phyloP scores from a whole-genome alignment of 305 asterid genomes.

The Withania somnifera region DNA sequence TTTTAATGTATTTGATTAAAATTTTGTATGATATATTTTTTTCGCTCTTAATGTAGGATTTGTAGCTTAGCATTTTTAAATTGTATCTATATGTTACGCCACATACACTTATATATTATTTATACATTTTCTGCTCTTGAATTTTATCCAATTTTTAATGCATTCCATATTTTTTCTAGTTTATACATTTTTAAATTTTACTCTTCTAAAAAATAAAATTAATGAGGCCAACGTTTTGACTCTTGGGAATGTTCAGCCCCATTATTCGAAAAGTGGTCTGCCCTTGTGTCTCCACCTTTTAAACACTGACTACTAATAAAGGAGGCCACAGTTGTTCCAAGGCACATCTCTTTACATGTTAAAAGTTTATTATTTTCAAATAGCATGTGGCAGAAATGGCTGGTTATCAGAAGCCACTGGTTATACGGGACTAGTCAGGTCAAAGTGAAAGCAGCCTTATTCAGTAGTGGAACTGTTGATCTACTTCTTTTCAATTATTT shows the following conservation, averaged over 20 bases:
- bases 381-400: not conserved
- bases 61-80: not conserved
- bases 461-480: not conserved
- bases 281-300: not conserved
- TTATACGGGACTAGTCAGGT: not conserved
- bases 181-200: not conserved
- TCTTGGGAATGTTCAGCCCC: not conserved
- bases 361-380: not conserved
- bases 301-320: not conserved
- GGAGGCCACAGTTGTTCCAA: not conserved
- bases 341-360: not conserved
- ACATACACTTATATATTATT: not conserved
- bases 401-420: not conserved
- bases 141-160: not conserved
- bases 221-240: not conserved
- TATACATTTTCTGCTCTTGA: not conserved
- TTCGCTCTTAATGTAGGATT: not conserved
- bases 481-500: not conserved
- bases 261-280: not conserved
- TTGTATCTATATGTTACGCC: not conserved
- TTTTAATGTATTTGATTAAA: not conserved
- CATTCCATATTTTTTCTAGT: not conserved
- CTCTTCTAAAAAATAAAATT: not conserved
- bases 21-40: not conserved
- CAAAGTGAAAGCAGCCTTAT: not conserved